Base-by-base conservation (phyloP, 2,329 filamentous ascomycete genomes). In the Trichoderma oligosporum region DNA sequence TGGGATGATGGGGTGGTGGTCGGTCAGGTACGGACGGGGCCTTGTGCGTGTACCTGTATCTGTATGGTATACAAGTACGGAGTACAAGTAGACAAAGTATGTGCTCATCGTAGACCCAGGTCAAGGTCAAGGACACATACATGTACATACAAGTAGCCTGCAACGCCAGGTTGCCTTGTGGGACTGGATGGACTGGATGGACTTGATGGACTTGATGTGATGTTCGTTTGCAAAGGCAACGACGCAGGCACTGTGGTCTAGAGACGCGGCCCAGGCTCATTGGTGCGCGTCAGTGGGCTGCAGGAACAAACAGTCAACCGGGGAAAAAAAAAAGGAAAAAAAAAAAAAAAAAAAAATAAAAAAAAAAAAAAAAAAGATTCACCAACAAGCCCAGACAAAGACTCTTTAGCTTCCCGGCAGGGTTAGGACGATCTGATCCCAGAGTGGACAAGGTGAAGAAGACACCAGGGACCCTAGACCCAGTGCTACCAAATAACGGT, bases 251-350 rank as follows among this genome's bases (percentile, higher is more conserved):
- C 38, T 4, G 39, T 27, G 33, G 41, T 46, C 18, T 9, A 47
- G 24, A 56, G 33, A 39, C 25, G 53, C 53, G 22, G 51, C 44
- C 44, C 24, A 22, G 53, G 35, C 53, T 33, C 18, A 56, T 56
- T 56, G 53, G 53, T 47, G 53, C 39, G 52, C n/a, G 52, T 55
- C 52, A 29, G 29, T 7, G 20, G 52, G 22, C 53, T 56, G 53
- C 53, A 56, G 53, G 53, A 56, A 56, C 53, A 56, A 33, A 47
- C 39, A 38, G 41, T 22, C 52, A 47, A 38, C 25, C 47, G 20
- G 22, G 47, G 12, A 25, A 20, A 20, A 25, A 39, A 12, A 20
- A 22, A n/a, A 25, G 16, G 18, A 25, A 39, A 12, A 20, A 22
- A 56, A 44, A 44, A 56, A 56, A 42, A 56, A 33, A 47, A 29